Conservation (phyloP, 1,284 basidiomycete species). For the Fistulina hepatica region DNA sequence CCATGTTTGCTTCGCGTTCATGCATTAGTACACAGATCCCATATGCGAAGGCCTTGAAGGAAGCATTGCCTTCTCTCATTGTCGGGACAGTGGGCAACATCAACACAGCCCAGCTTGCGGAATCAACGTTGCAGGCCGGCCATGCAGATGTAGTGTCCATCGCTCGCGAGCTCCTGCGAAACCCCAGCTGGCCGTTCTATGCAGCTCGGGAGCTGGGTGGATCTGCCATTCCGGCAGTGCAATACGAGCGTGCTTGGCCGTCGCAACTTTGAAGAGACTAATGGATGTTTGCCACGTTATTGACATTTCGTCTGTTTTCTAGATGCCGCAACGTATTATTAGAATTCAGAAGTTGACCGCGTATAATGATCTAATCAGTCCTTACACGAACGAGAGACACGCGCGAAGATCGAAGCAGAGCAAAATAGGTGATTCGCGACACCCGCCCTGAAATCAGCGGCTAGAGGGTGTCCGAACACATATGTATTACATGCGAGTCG, state of each 20-base stretch:
- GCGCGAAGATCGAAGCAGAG: no score
- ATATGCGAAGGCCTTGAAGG: conserved; percentile 62
- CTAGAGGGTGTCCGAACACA: no score
- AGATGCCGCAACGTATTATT: no score
- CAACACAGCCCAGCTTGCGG: conserved; percentile 51
- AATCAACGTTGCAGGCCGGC: conserved; percentile 52
- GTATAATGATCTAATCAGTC: no score
- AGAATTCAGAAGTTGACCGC: no score
- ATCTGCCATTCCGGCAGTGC: conserved; percentile 50
- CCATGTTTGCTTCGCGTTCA: not conserved
- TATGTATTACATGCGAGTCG: no score
- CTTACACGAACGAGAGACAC: no score
- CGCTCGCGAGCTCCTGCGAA: conserved; percentile 52
- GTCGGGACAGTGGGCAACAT: conserved; percentile 70
- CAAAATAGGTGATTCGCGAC: no score
- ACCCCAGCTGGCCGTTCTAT: conserved; percentile 44
- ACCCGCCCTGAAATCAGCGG: no score
- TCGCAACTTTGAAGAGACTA: no score
- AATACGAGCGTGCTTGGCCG: conserved; percentile 61
- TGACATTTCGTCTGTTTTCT: no score
- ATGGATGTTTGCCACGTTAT: no score
- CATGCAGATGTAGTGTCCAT: conserved; percentile 62
- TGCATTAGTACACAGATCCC: conserved; percentile 38
- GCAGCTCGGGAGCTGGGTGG: conserved; percentile 48
- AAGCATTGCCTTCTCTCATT: conserved; percentile 41